Base-by-base conservation (phyloP, 2,329 filamentous ascomycete species). In the Knufia petricola region DNA sequence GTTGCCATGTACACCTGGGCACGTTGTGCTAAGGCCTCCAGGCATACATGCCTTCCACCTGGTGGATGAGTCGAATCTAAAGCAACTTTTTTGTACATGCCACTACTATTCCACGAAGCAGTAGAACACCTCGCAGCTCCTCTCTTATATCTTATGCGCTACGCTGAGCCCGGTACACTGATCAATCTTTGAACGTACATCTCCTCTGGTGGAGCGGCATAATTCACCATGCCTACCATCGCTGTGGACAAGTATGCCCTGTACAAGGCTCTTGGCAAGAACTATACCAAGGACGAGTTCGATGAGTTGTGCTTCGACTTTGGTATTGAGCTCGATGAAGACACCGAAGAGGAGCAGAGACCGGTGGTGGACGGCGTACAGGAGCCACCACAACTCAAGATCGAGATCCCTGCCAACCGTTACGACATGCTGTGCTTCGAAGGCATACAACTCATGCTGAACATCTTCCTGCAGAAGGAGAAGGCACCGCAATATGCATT, bases 271-370 rank as follows among this genome's bases (percentile, higher is more conserved):
- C 79, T 98, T 52, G 90, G 88, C 64, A 82, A 83, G 70, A 82
- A 92, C 58, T 90, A 86, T 69, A 95, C 90, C 48, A 92, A 87
- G 55, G 81, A 94, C 61, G 87, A 94, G 63, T 98, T 98, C 64
- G 92, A 98, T 68, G 85, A 94, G 64, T 76, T 98, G 59, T 96
- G 92, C 70, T 98, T 98, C 77, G 90, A 98, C 63, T 98, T 95
- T 64, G 89, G 89, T 72, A 66, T 98, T 64, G 92, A 98, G 69
- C 79, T 98, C 59, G 92, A 98, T 71, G 90, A 96, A 72, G 92
- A 98, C 67, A 92, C 86, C 43, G 84, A 87, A 58, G 76, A 86
- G 61, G 75, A 79, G 50, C 81, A 87, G 56, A 76, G 86, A 40
- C 85, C 85, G 26, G 71, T 84, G 50, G 77, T 85, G 61, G 77